Evolutionary conservation across 495 filamentous ascomycete species (phyloP).

Genomic region (Durotheca rogersii): DNA sequence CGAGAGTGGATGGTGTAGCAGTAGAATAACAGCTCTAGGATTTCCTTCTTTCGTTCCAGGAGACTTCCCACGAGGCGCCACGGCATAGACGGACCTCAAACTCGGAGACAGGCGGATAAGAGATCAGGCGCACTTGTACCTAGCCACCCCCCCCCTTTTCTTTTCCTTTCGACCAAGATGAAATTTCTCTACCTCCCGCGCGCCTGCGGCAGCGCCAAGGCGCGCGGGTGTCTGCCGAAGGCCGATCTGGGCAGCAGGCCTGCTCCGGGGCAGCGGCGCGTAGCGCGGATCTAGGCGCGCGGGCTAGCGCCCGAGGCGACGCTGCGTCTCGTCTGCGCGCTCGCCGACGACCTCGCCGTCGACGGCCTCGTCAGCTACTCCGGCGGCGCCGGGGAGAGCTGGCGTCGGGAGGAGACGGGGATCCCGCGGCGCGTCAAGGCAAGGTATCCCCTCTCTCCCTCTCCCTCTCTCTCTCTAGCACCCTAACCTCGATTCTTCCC

Average conservation of each 20-base stretch:
- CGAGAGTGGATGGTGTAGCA: not conserved
- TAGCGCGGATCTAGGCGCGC: slow-evolving; percentile 52
- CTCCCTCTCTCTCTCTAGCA: not conserved
- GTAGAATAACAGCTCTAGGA: slow-evolving; percentile 9
- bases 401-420: slow-evolving; percentile 39
- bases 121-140: not conserved
- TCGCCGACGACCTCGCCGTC: slow-evolving; percentile 45
- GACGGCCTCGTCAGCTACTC: slow-evolving; percentile 55
- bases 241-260: no score
- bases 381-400: slow-evolving; percentile 56
- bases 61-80: slow-evolving; percentile 2
- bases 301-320: slow-evolving; percentile 52
- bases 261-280: no score
- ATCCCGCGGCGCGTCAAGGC: slow-evolving; percentile 49
- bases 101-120: no score
- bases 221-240: no score
- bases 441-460: not conserved
- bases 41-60: not conserved
- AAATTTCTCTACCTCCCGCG: slow-evolving; percentile 40
- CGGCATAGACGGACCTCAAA: not conserved
- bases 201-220: slow-evolving; percentile 48
- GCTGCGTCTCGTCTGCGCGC: slow-evolving; percentile 42
- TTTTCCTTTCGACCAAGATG: slow-evolving; percentile 18
- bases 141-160: no score
- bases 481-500: not conserved